Evolutionary conservation across 2,329 filamentous ascomycete species (phyloP), one percentile per base, ranked within the genome.

Genomic region (Didymella pinodella): DNA sequence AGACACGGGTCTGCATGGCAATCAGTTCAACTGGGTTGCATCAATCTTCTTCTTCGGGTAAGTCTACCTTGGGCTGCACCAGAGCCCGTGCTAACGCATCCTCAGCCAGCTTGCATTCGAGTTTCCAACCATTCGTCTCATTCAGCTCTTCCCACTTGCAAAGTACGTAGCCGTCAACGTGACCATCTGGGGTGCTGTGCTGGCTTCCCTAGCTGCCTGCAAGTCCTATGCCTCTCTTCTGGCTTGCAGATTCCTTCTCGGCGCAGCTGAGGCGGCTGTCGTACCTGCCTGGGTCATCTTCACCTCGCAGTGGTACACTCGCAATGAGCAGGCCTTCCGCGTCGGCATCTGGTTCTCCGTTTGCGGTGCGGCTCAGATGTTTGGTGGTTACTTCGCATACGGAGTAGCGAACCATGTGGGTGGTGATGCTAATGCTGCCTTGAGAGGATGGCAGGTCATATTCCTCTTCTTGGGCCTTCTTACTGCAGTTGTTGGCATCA

Each of bases 1-100:
- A 12, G 79, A 79, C 22, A 84, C 83, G 0, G 73, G 78, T n/a
- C 32, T 34, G 32, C 32, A 34, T 34, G 32, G 32, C 14, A 34
- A 34, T n/a, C 32, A 34, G 32, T 34, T 34, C 14, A 34, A 34
- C 7, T 34, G 32, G 32, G 32, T 34, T 34, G 32, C 32, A 16
- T 34, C 32, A 16, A 34, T 34, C 3, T 34, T 34, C 32, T 34
- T 34, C 32, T 34, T 34, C 6, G 32, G 32, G 32, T 34, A n/a
- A 34, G 32, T 4, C 12, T 0, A 34, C 32, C 14, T 4, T n/a
- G 32, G 2, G 12, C 32, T n/a, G 14, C 32, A 7, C 7, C 14
- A 34, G 1, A 34, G 7, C 12, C 1, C 12, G 6, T 16, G 32
- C 32, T 34, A 34, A 34, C 7, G 32, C 12, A 34, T 4, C 2